Base-by-base conservation (phyloP, 768 basidiomycete species). In the Kwoniella mangroviensis region DNA sequence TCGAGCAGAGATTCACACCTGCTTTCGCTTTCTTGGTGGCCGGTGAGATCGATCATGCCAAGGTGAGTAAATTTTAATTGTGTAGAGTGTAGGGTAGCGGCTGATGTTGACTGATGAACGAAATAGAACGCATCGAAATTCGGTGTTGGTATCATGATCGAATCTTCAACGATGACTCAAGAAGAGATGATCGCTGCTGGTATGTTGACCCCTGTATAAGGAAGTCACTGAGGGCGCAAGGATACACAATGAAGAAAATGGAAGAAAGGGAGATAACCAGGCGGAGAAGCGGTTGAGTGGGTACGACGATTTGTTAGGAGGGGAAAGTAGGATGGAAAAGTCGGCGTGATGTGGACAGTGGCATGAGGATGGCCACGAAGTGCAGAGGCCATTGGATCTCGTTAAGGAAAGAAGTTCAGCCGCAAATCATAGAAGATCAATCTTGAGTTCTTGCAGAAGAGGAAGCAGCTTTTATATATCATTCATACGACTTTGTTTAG, bases 1-100 rank as follows among this genome's bases (percentile, higher is more conserved):
- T 98, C 22, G 97, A 99, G 84, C 96, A 98, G 84, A 89, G 94
- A 64, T 94, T 98, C 83, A 92, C 93, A 13, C 97, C 97, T 4
- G 89, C 92, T 10, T 98, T 99, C 80, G 89, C 93, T 15, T 97
- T 99, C 87, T 83, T 95, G 76, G 89, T 99, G 56, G 88, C 93
- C 19, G 97, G 97, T 11, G 97, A 99, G 87, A 94, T 99, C 75
- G 97, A 99, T 83, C 97, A 99, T 87, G 91, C 93, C 87, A 98
- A 95, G 90, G 94, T 93, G 76, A 72, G 85, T 74, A 68, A 11
- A 6, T 42, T 19, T 19, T 15, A 24, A 10, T 17, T 40, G 21
- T 12, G 55, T 43, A 55, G 43, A 26, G 2, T 19, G 12, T 57
- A 13, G 22, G 34, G 59, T 63, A 22, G 43, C 69, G 6, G 64